Evolutionary conservation across 2,329 filamentous ascomycete genomes (phyloP), one percentile per base, ranked within the genome.

Genomic region (Aotearoamyces nothofagi): DNA sequence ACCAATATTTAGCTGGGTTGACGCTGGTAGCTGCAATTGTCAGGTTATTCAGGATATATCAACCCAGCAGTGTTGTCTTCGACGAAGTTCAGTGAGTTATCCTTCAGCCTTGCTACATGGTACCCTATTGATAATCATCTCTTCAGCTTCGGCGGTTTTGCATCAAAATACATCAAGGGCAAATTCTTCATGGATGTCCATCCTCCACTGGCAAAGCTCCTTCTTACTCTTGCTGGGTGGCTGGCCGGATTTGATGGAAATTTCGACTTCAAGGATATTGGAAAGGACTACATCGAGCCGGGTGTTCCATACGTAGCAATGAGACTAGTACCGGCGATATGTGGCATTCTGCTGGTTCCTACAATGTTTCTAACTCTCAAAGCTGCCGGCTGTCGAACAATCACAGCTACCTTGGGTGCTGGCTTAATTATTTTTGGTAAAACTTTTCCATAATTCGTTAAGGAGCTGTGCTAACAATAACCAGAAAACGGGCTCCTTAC

Each of bases 131-230:
- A 20, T n/a, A 8, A 13, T 26, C 15, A 19, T 31, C 16, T 33
- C 27, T 15, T 38, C 40, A 93, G 84, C 58, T 98, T 98, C 54
- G 90, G 90, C 53, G 90, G 90, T 27, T 98, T 98, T 52, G 90
- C 90, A 40, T 83, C 80, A 45, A 98, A 98, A 57, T 98, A 98
- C 56, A 96, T 98, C 67, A 96, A 98, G 65, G 90, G 90, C 49
- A 78, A 69, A 53, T 98, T 98, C 69, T 98, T 98, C 57, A 98
- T 98, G 90, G 90, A 98, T 52, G 90, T 98, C n/a, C 90, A 98
- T 52, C 90, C 90, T 17, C 90, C 90, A 25, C 67, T 98, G 35
- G 90, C 90, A 41, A 98, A 98, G 63, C 72, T 98, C 51, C 74
- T 98, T 42, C 87, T 98, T 47, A 92, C 90, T 29, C 70, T 98